Conservation (phyloP, 331 rosid genomes). For the Rosa hybrid region DNA sequence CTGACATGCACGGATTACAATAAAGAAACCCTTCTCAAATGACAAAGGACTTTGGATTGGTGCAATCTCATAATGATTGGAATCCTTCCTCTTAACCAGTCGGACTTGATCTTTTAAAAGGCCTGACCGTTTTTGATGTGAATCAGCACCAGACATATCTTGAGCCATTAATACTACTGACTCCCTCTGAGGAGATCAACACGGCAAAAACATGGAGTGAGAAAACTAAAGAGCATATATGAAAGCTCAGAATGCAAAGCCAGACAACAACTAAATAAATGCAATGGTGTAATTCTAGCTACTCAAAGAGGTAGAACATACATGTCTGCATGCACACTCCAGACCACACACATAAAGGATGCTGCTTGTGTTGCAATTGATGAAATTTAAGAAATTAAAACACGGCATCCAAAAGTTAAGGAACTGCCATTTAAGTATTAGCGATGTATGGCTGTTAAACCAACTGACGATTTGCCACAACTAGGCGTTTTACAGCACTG, state of each 20-base stretch:
- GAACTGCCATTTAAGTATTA: background rate
- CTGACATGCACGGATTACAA: slow-evolving; percentile 90
- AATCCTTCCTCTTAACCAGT: slow-evolving; percentile 71
- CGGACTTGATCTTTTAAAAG: slow-evolving; percentile 90
- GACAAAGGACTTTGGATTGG: slow-evolving; percentile 72
- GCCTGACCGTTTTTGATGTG: slow-evolving; percentile 65
- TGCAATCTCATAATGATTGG: slow-evolving; percentile 65
- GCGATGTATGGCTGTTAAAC: background rate
- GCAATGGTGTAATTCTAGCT: slow-evolving; percentile 1
- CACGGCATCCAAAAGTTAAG: background rate
- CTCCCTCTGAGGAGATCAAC: slow-evolving; percentile 33
- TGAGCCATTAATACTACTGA: slow-evolving; percentile 51
- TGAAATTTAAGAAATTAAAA: background rate
- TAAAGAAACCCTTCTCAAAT: slow-evolving; percentile 95
- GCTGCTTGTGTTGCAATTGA: slow-evolving; percentile 4
- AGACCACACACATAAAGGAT: background rate
- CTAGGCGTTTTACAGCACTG: background rate
- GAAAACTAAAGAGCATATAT: background rate
- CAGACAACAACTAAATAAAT: background rate
- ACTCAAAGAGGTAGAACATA: background rate
- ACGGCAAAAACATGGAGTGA: slow-evolving; percentile 19
- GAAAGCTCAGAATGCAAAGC: background rate
- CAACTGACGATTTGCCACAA: background rate
- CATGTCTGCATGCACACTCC: background rate
- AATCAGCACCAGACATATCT: slow-evolving; percentile 50